These are phyloP conservation scores for Colletotrichum lentis DNA, from an alignment of 2,329 filamentous ascomycete genomes.

Conservation along the genomic window DNA sequence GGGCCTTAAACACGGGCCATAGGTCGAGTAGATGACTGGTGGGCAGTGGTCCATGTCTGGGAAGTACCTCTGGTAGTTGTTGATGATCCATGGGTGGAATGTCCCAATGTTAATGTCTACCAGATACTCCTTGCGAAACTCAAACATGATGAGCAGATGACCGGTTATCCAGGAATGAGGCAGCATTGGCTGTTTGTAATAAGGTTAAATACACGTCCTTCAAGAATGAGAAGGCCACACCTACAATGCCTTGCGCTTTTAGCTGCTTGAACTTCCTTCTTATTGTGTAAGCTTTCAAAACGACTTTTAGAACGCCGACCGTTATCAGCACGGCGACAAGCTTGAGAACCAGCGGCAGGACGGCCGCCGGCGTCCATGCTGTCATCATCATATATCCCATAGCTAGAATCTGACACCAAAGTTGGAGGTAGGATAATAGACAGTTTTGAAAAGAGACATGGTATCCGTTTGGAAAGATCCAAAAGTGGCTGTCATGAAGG, in stretches of 20 bases:
- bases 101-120: constrained; percentile 10
- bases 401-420: background rate
- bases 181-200: constrained; percentile 3
- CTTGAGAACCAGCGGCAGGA: constrained; percentile 8
- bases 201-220: background rate
- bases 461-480: background rate
- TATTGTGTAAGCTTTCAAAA: constrained; percentile 13
- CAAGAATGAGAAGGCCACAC: background rate
- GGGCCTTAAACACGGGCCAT: constrained; percentile 38
- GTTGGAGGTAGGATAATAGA: too few relatives aligned
- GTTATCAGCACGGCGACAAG: background rate
- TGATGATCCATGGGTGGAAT: constrained; percentile 18
- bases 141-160: constrained; percentile 11
- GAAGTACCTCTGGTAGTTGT: constrained; percentile 22
- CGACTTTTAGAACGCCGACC: background rate
- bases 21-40: constrained; percentile 40
- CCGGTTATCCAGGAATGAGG: constrained; percentile 30
- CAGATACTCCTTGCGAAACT: constrained; percentile 18
- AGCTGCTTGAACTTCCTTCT: constrained; percentile 16
- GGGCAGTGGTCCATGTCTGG: constrained; percentile 32
- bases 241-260: constrained; percentile 11
- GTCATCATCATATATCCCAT: background rate
- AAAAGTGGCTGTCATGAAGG: background rate
- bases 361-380: constrained; percentile 2
- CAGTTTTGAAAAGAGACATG: background rate